phyloP scores from a whole-genome alignment of 768 basidiomycete species.

The Calocybe gangraenosa region DNA sequence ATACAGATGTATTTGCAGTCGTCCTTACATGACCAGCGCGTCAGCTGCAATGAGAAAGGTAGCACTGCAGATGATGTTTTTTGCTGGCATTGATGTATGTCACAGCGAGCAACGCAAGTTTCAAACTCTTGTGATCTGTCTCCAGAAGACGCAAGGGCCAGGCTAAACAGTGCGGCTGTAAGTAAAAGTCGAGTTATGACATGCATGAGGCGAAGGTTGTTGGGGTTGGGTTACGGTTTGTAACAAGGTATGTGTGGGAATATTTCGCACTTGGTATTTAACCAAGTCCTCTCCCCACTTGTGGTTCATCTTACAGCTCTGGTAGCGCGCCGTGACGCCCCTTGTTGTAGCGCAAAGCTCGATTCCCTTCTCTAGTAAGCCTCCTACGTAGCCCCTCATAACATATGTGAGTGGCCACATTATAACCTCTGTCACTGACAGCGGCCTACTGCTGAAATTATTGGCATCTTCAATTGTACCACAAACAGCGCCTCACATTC shows the following conservation, averaged over 20 bases:
- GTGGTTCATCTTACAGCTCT: no score
- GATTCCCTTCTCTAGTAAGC: no score
- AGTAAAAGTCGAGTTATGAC: conserved; percentile 2
- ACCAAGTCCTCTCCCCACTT: no score
- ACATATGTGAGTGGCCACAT: no score
- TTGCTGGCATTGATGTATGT: conserved; percentile 34
- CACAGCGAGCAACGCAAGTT: conserved; percentile 47
- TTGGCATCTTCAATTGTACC: no score
- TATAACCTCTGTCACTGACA: no score
- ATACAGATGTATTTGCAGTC: conserved; percentile 91
- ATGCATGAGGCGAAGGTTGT: conserved; percentile 2
- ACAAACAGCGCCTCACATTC: no score
- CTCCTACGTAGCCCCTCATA: no score
- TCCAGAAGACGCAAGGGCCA: conserved; percentile 50
- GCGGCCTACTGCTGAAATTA: no score
- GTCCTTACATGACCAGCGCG: conserved; percentile 84
- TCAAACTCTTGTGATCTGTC: conserved; percentile 54
- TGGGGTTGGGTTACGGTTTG: neutral
- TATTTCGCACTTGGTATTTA: neutral
- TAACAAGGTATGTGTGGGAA: conserved; percentile 3
- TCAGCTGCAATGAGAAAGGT: conserved; percentile 56
- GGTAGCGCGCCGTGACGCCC: no score
- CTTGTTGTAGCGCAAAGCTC: no score
- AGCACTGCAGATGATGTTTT: conserved; percentile 26
- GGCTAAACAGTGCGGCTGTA: conserved; percentile 1